Conservation (phyloP, 306 rosid species). For the Senna siamea region DNA sequence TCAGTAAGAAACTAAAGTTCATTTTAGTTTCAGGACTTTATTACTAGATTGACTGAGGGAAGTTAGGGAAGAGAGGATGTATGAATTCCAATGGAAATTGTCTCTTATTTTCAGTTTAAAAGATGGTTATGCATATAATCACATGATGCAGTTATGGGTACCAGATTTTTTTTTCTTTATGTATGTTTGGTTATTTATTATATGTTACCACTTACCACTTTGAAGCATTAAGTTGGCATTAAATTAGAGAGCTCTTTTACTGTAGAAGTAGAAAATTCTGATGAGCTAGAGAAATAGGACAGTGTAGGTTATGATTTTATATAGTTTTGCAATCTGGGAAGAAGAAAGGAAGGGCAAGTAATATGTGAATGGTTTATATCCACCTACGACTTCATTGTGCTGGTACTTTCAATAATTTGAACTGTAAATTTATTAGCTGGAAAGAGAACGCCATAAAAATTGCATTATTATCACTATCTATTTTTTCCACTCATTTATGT, state of each 20-base stretch:
- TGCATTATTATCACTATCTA: not conserved
- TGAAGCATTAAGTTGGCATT: not conserved
- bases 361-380: not conserved
- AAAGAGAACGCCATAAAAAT: not conserved
- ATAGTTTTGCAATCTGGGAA: not conserved
- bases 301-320: not conserved
- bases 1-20: not conserved
- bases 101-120: too few relatives aligned
- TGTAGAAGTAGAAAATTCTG: not conserved
- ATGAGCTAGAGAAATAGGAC: not conserved
- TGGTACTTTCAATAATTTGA: not conserved
- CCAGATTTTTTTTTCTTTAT: too few relatives aligned
- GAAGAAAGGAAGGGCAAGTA: not conserved
- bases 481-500: not conserved
- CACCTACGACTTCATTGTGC: not conserved
- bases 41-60: not conserved
- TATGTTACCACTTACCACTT: not conserved
- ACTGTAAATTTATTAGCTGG: not conserved
- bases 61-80: not conserved
- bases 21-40: not conserved
- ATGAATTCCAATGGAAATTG: not conserved
- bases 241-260: not conserved
- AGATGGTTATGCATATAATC: too few relatives aligned
- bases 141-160: too few relatives aligned
- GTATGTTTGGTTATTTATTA: too few relatives aligned